Evolutionary conservation across 2,329 filamentous ascomycete species (phyloP), one percentile per base, ranked within the genome.

Genomic region (Leptographium lundbergii): DNA sequence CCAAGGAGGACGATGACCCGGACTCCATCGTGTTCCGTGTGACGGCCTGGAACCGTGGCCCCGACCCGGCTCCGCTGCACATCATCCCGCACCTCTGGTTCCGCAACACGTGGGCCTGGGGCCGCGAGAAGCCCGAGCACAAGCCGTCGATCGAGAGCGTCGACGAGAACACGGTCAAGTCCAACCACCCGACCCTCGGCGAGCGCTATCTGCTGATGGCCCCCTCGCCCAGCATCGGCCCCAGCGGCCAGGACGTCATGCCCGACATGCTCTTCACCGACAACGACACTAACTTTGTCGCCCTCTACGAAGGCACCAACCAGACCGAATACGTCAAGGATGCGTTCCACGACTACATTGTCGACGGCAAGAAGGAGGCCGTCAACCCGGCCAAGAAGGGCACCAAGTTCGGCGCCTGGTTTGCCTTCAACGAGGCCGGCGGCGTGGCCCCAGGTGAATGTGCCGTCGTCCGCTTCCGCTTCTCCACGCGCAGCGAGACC

Each of bases 51-150:
- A 97, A 97, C 70, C 84, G 94, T 66, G 92, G 94, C 19, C 88
- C 90, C 7, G 89, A 96, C 57, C 84, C 89, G 17, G 92, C 94
- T 17, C 91, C 91, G 25, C 76, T 97, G 58, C 94, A 97, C 72
- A 96, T 97, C 67, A 77, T 96, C 51, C 92, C 92, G 10, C 94
- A 97, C 61, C 84, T 96, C 57, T 96, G 91, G 90, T 97, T 96
- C 77, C 85, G 92, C 64, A 97, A 97, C 71, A 96, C 91, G 3
- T 97, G 94, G 94, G 83, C 88, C 47, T 97, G 92, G 92, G 92
- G 91, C 25, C 82, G 87, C 63, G 89, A 96, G 68, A 71, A 83
- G 13, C 75, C 79, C 34, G 82, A 87, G 56, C 85, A 86, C 70
- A 96, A 95, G 73, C 94, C 92, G 0, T 83, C 78, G n/a, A 87